A percentile compares a stretch with the other conserved stretches of the same genome.
phyloP scores from a whole-genome alignment of 2,329 filamentous ascomycete species.

The Zarea fungicola region DNA sequence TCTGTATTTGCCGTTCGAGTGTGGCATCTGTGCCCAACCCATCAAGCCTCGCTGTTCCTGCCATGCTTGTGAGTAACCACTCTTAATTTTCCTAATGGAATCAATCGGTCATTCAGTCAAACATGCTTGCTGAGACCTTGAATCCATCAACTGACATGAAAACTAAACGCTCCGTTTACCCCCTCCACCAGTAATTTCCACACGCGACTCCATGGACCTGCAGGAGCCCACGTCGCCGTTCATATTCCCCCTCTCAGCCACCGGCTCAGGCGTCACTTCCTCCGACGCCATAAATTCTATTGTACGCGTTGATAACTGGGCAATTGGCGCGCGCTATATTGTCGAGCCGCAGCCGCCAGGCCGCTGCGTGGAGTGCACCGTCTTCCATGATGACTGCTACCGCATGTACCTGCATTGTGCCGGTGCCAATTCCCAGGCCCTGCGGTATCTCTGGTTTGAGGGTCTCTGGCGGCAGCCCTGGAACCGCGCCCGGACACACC shows the following conservation, averaged over 20 bases:
- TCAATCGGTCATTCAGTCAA: no score
- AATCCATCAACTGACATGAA: no score
- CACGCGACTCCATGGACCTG: not conserved
- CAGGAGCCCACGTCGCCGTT: not conserved
- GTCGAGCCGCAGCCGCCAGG: not conserved
- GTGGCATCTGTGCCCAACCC: not conserved
- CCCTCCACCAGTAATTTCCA: not conserved
- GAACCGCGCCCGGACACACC: not conserved
- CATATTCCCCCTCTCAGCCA: not conserved
- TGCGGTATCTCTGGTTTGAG: not conserved
- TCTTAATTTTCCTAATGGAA: not conserved
- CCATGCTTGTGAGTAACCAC: not conserved
- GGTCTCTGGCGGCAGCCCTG: slow-evolving; percentile 2
- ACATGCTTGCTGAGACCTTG: no score
- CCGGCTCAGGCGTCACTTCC: not conserved
- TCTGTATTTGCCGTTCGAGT: slow-evolving; percentile 1
- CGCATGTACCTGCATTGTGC: not conserved
- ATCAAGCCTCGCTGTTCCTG: not conserved
- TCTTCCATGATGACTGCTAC: not conserved
- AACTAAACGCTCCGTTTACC: no score
- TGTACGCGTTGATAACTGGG: not conserved
- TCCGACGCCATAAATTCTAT: not conserved
- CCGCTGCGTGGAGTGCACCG: not conserved
- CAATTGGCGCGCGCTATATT: not conserved
- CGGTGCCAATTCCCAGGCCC: not conserved